These are phyloP conservation scores for Sodiomyces alkalinus DNA, from an alignment of 2,329 filamentous ascomycete species.

Conservation along the genomic window DNA sequence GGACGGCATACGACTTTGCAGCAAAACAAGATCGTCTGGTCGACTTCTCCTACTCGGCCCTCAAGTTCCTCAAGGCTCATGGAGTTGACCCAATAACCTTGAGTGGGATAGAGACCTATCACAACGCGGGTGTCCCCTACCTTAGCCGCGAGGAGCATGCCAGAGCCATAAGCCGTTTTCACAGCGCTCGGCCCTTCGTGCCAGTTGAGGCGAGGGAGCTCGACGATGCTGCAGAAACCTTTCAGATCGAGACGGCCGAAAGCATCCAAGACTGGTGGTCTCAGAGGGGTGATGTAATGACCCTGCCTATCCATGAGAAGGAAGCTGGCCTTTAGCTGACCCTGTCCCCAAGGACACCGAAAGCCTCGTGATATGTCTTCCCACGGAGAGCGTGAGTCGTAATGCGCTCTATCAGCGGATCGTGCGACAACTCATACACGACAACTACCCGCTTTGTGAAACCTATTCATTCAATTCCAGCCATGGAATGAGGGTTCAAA, in stretches of 20 bases:
- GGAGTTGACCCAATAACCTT: slow-evolving; percentile 8
- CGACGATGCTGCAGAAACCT: not conserved
- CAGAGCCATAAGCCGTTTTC: not conserved
- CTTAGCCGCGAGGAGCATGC: slow-evolving; percentile 11
- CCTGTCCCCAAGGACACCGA: too few relatives aligned
- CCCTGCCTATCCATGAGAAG: too few relatives aligned
- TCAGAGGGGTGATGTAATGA: too few relatives aligned
- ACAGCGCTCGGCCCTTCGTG: not conserved
- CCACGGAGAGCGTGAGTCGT: too few relatives aligned
- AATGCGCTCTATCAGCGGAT: not conserved
- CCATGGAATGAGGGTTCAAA: not conserved
- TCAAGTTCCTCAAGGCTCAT: slow-evolving; percentile 14
- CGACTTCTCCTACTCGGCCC: slow-evolving; percentile 12
- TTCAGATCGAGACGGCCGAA: not conserved
- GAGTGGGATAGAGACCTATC: slow-evolving; percentile 9
- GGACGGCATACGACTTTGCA: slow-evolving; percentile 7
- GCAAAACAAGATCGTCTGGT: slow-evolving; percentile 13
- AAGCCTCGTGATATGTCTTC: too few relatives aligned
- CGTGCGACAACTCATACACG: too few relatives aligned
- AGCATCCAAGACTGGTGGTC: not conserved
- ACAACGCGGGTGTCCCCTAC: slow-evolving; percentile 15
- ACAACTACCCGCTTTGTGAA: too few relatives aligned
- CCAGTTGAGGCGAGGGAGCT: not conserved
- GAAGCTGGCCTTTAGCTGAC: too few relatives aligned
- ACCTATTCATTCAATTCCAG: too few relatives aligned